A percentile compares a stretch with the other conserved stretches of the same genome.
phyloP scores from a whole-genome alignment of 2,329 filamentous ascomycete species.

The Botrytis fragariae region DNA sequence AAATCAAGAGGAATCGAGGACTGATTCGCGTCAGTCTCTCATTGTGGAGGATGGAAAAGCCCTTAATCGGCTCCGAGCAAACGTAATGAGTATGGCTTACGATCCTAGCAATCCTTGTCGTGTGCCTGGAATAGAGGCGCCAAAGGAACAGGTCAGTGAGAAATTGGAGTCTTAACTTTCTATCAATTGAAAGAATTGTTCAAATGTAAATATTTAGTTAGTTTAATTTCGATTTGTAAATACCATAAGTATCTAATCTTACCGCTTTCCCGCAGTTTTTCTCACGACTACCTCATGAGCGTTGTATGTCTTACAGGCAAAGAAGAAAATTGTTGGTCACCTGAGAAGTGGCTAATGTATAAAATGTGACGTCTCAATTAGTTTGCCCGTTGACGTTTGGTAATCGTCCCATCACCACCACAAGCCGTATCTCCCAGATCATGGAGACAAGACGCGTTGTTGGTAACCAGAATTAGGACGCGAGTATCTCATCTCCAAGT shows the following conservation, averaged over 20 bases:
- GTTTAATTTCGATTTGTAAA: neutral
- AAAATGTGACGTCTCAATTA: neutral
- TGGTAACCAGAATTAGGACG: rapidly evolving
- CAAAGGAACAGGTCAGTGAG: neutral
- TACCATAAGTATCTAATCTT: neutral
- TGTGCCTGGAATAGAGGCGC: neutral
- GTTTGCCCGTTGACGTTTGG: neutral
- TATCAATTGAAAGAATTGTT: neutral
- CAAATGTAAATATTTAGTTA: neutral
- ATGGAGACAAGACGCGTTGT: rapidly evolving
- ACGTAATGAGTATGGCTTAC: conserved; percentile 8
- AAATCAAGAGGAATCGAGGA: neutral
- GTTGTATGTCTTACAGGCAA: too few species aligned
- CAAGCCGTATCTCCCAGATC: neutral
- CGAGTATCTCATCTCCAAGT: rapidly evolving
- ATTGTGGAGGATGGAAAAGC: conserved; percentile 7
- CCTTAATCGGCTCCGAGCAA: neutral
- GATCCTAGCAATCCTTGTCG: conserved; percentile 7
- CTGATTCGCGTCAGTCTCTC: conserved; percentile 5
- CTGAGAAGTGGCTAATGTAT: neutral
- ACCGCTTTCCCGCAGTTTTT: neutral
- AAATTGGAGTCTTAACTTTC: neutral
- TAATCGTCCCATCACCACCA: neutral
- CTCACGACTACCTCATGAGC: neutral
- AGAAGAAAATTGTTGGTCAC: too few species aligned